Base-by-base conservation (phyloP, 2,329 filamentous ascomycete species). In the Endothia cerciana region DNA sequence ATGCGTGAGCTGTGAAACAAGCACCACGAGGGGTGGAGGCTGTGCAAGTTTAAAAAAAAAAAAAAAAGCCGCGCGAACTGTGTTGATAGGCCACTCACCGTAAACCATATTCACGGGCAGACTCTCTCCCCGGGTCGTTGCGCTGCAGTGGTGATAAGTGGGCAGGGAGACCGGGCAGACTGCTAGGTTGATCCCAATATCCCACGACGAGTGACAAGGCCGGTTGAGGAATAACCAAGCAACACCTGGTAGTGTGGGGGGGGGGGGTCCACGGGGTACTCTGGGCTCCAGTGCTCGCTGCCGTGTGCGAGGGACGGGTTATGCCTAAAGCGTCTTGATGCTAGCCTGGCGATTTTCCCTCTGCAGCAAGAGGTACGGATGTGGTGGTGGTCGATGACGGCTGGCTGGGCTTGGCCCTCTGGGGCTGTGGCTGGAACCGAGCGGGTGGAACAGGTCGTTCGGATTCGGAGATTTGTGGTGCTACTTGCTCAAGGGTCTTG, bases 61-160 rank as follows among this genome's bases (percentile, higher is more conserved):
- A 22, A 10, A 51, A 22, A 22, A 63, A 19, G 63, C 15, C 28
- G 45, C 19, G 38, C 7, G 38, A n/a, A 36, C 51, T 51, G 47
- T 33, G 15, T 22, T 25, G 55, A 1, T 40, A 41, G 55, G 36
- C 40, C 36, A 68, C 66, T 66, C 25, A 68, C 66, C n/a, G 11
- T 59, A 63, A 68, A 64, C 66, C 66, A 68, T 68, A 40, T 38
- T 68, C 25, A 63, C 56, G n/a, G 36, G 41, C 53, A 25, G 55
- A 33, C 19, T 30, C 55, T 59, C 38, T 47, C 60, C 22, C 19
- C 36, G 53, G 51, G 28, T 55, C 28, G 40, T 33, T n/a, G 55
- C 36, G 15, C n/a, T n/a, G 55, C 33, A 40, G 33, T 36, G 38
- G n/a, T 33, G 58, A 19, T 19, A 45, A 57, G 61, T 36, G 40